Conservation (phyloP, 345 rosid genomes). For the Hypericum androsaemum region DNA sequence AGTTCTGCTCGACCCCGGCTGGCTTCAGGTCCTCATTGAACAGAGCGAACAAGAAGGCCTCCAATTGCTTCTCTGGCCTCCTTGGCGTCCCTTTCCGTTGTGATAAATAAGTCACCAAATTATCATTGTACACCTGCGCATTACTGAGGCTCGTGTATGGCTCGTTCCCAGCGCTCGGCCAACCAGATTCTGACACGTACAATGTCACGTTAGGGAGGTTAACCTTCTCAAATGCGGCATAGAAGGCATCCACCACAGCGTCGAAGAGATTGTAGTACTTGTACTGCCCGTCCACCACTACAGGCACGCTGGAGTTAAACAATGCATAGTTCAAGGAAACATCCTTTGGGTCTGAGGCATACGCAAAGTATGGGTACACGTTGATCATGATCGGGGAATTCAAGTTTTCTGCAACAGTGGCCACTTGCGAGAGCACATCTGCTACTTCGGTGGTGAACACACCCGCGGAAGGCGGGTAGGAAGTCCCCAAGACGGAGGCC, state of each 20-base stretch:
- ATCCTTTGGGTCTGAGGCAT: not conserved
- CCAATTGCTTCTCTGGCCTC: not conserved
- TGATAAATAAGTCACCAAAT: conserved; percentile 8
- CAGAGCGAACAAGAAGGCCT: conserved; percentile 11
- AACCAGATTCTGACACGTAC: no score
- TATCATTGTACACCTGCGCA: conserved; percentile 16
- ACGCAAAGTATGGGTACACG: no score
- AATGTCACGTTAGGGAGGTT: no score
- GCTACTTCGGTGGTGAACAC: conserved; percentile 4
- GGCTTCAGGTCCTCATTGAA: conserved; percentile 17
- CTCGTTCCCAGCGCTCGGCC: no score
- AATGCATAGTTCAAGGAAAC: conserved; percentile 11
- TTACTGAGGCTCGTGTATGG: no score
- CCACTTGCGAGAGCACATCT: no score
- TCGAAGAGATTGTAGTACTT: no score
- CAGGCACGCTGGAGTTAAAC: not conserved
- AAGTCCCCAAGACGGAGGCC: not conserved
- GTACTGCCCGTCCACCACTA: no score
- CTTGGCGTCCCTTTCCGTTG: conserved; percentile 13
- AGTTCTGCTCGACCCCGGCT: conserved; percentile 9
- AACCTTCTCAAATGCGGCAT: no score
- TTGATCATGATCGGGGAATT: no score
- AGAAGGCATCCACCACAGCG: no score
- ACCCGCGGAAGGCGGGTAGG: conserved; percentile 14
- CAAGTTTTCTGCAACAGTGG: conserved; percentile 12